Base-by-base conservation (phyloP, 148 eudicot species). In the Rhododendron simsii region DNA sequence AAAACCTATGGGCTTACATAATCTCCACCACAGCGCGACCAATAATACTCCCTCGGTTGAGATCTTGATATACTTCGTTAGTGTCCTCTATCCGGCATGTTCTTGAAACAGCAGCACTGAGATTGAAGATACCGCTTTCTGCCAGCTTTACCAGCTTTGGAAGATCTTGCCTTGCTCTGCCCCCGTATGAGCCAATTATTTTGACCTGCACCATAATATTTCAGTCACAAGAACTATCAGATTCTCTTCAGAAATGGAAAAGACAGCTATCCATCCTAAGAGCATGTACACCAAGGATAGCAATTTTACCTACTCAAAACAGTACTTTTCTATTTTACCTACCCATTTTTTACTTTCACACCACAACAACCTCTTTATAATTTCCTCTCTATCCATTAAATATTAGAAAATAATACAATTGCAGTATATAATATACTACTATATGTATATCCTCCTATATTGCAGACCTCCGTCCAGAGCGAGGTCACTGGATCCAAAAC, bases 1-100 rank as follows among this genome's bases (percentile, higher is more conserved):
- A 82, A 82, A 15, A 1, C 33, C 74, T 20, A 44, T 3, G n/a
- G n/a, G 44, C 4, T 61, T 81, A 92, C 92, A 92, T 92, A 10
- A 98, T 95, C 79, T 93, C 92, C 83, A 98, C 95, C 11, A 98
- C 99, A 84, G 98, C 98, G 82, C 99, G 98, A 47, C 98, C 98
- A 0, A 93, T 88, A 30, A 98, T 98, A 59, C 63, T 93, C 37
- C 99, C 99, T 85, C 85, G 59, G 88, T 93, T 89, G 10, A 98
- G 98, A 90, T 98, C 96, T 87, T 93, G 89, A 86, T 93, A 98
- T 35, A 98, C 98, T 69, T 91, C 63, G 33, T 81, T 90, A 8
- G 94, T 95, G 41, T 98, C 98, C 88, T 98, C 99, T 61, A 98
- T 90, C 77, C 89, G 83, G 91, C 96, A 95, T 83, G 91, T 90